A percentile compares a stretch with the other conserved stretches of the same genome.
These are phyloP conservation scores for Suillus clintonianus DNA, from an alignment of 768 basidiomycete species.

Conservation along the genomic window DNA sequence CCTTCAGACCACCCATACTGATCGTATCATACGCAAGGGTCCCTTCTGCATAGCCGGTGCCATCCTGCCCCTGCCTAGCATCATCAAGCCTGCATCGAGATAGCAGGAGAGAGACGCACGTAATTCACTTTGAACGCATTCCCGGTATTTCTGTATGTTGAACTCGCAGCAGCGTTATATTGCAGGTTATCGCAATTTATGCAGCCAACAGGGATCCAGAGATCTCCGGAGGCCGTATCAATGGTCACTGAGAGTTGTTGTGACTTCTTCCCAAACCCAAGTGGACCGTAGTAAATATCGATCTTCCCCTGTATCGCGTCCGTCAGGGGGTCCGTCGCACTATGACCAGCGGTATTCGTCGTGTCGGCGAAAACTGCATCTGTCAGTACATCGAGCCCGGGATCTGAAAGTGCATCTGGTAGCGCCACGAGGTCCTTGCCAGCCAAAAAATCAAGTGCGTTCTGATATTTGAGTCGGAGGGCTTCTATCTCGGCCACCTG, in stretches of 20 bases:
- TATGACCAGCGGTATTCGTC: not conserved
- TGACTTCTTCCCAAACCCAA: conserved; percentile 55
- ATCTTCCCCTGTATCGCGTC: conserved; percentile 40
- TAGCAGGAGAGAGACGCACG: conserved; percentile 31
- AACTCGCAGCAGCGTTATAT: conserved; percentile 42
- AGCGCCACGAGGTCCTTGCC: not conserved
- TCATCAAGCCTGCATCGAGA: not conserved
- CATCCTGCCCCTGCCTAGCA: conserved; percentile 33
- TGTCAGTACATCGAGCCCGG: not conserved
- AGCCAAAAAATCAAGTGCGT: not conserved
- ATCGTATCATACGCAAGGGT: conserved; percentile 53
- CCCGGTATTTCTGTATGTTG: conserved; percentile 38
- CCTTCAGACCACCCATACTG: conserved; percentile 43
- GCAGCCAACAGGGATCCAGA: conserved; percentile 56
- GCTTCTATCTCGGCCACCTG: not conserved
- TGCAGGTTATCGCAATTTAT: conserved; percentile 37
- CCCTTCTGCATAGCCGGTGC: conserved; percentile 54
- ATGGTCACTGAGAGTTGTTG: conserved; percentile 59
- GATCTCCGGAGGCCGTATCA: conserved; percentile 70
- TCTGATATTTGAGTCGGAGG: not conserved
- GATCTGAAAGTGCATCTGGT: not conserved
- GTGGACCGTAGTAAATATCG: conserved; percentile 47
- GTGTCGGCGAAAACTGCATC: not conserved
- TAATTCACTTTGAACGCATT: conserved; percentile 44
- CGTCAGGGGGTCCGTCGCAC: conserved; percentile 23